Percentiles rank a stretch among this genome's conserved stretches.
These are phyloP conservation scores for Echeveria elegans DNA, from an alignment of 164 flowering plant species.

Conservation along the genomic window DNA sequence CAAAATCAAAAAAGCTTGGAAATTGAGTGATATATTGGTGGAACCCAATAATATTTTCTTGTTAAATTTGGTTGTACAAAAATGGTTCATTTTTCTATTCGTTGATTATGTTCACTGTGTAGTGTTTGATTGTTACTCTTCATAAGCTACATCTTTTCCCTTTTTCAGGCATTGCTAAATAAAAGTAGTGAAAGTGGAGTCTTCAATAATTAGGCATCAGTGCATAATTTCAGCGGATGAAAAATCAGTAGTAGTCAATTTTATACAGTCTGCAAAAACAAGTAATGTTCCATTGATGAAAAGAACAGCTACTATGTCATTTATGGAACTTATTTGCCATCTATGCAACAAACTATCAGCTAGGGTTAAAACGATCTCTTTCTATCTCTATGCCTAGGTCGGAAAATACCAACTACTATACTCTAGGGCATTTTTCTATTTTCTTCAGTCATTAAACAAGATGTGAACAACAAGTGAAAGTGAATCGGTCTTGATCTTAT, in stretches of 20 bases:
- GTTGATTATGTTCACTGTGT: neutral
- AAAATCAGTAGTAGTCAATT: no score
- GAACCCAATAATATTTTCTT: slow-evolving; percentile 1
- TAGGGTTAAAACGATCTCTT: neutral
- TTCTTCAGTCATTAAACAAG: neutral
- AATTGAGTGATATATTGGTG: neutral
- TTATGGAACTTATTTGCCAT: no score
- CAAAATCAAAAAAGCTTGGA: neutral
- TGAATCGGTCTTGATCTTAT: neutral
- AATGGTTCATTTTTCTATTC: neutral
- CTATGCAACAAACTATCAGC: neutral
- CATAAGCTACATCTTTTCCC: neutral
- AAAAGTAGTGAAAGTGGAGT: neutral
- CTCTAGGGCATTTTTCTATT: neutral
- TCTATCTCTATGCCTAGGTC: neutral
- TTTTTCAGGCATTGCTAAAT: neutral
- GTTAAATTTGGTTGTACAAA: neutral
- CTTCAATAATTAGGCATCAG: neutral
- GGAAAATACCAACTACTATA: neutral
- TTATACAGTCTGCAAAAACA: no score
- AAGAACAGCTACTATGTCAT: no score
- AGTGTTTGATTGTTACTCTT: neutral
- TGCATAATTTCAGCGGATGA: neutral
- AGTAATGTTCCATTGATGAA: no score
- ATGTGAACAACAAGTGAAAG: neutral